Base-by-base conservation (phyloP, 2,329 filamentous ascomycete species). In the Sphaerostilbella broomeana region DNA sequence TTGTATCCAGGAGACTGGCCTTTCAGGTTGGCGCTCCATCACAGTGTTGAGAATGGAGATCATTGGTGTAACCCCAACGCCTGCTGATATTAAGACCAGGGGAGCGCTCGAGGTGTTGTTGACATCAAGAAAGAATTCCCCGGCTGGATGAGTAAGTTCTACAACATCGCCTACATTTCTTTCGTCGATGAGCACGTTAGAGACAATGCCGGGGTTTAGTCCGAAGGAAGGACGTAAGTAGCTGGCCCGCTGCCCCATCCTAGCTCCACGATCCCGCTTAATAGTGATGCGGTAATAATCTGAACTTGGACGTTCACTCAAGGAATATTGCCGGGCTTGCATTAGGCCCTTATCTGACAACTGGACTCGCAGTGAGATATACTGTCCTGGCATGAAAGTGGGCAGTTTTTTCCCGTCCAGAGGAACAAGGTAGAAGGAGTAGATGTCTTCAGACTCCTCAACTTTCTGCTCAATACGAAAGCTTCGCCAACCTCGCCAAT, bases 281-380 rank as follows among this genome's bases (percentile, higher is more conserved):
- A 88, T 72, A 35, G 73, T 83, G 60, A 87, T 80, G 20, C 84
- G 75, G 60, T 84, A 84, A 58, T 79, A 75, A 35, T 75, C 68
- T 7, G 70, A 62, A 2, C 66, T 65, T 2, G 79, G 81, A 35
- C 74, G 69, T 47, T 86, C 81, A 51, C 75, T 82, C 45, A 88
- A 69, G 18, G 80, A 84, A 62, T 86, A 88, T 59, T 87, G 84
- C 21, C 83, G 69, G 13, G 77, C 70, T 59, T 88, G 84, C 47
- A 69, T 61, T 54, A 77, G 73, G 17, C 73, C 72, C 46, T 74
- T 64, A 0, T 67, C 63, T 1, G 75, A 72, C 0, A 84, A 70
- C 35, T 70, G 65, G 6, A 80, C 58, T 35, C 72, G 72, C 32
- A 86, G 61, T 0, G 79, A 82, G 44, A 85, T 71, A 54, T 86